A percentile compares a stretch with the other conserved stretches of the same genome.
These are phyloP conservation scores for Diaporthe destruens DNA, from an alignment of 2,329 filamentous ascomycete genomes.

Conservation along the genomic window DNA sequence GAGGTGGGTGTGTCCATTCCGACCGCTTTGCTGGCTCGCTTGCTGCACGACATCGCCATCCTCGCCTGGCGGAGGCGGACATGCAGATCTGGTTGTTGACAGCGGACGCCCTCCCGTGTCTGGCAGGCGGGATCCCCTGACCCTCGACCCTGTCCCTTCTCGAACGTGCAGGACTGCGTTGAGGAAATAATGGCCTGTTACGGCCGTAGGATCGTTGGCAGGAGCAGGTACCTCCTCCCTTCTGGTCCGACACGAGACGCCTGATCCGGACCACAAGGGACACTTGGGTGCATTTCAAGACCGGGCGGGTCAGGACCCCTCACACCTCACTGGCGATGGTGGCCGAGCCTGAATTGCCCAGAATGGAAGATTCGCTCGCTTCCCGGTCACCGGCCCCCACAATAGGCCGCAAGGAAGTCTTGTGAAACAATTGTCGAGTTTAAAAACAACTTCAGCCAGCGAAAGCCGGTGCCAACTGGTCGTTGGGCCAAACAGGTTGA, in stretches of 20 bases:
- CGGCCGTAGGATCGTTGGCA: slow-evolving; percentile 9
- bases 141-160: slow-evolving; percentile 18
- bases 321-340: slow-evolving; percentile 8
- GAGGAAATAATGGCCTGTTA: slow-evolving; percentile 4
- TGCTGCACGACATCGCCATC: slow-evolving; percentile 27
- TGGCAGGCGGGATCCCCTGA: slow-evolving; percentile 12
- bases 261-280: not conserved
- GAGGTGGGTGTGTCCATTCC: slow-evolving; percentile 10
- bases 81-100: slow-evolving; percentile 25
- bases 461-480: slow-evolving; percentile 6
- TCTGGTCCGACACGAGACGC: slow-evolving; percentile 12
- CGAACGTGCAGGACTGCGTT: slow-evolving; percentile 20
- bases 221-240: not conserved
- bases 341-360: slow-evolving; percentile 18
- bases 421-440: slow-evolving; percentile 33
- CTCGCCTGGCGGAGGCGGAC: slow-evolving; percentile 18
- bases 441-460: slow-evolving; percentile 25
- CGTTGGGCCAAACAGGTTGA: slow-evolving; percentile 4
- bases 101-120: slow-evolving; percentile 23
- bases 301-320: slow-evolving; percentile 10
- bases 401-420: slow-evolving; percentile 27
- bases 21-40: slow-evolving; percentile 26
- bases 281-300: not conserved
- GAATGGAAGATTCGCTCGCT: slow-evolving; percentile 25
- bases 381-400: slow-evolving; percentile 29